Evolutionary conservation across 352 stramenopile genomes (phyloP).

Genomic region (Globisporangium ultimum): DNA sequence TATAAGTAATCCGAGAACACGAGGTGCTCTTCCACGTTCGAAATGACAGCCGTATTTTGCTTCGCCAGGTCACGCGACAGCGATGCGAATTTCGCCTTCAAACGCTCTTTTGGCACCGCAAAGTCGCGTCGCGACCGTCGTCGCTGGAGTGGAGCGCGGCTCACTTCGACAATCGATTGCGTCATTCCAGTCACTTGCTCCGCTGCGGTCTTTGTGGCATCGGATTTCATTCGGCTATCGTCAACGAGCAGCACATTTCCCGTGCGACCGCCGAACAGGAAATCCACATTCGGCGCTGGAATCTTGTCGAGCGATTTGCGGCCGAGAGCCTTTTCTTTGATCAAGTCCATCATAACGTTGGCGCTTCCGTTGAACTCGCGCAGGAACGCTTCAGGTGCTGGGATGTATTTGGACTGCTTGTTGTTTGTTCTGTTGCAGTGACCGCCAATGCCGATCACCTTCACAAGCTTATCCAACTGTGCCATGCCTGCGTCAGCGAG

Average conservation of each 20-base stretch:
- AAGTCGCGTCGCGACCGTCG: slow-evolving; percentile 51
- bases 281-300: slow-evolving; percentile 53
- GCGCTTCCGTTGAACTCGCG: slow-evolving; percentile 66
- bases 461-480: slow-evolving; percentile 68
- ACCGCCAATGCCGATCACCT: slow-evolving; percentile 56
- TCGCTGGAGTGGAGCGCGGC: slow-evolving; percentile 36
- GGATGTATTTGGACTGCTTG: slow-evolving; percentile 71
- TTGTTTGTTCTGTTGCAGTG: slow-evolving; percentile 68
- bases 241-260: slow-evolving; percentile 52
- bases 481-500: slow-evolving; percentile 65
- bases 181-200: slow-evolving; percentile 22
- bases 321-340: slow-evolving; percentile 69
- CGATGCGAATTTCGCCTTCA: slow-evolving; percentile 65
- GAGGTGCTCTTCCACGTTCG: slow-evolving; percentile 59
- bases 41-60: slow-evolving; percentile 34
- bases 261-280: slow-evolving; percentile 40
- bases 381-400: slow-evolving; percentile 62
- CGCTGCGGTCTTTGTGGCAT: background rate
- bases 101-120: slow-evolving; percentile 58
- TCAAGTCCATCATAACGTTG: slow-evolving; percentile 58
- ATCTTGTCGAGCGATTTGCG: slow-evolving; percentile 69
- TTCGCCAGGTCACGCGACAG: slow-evolving; percentile 57
- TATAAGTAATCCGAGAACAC: slow-evolving; percentile 76
- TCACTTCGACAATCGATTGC: slow-evolving; percentile 55
- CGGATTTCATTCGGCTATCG: slow-evolving; percentile 8